Evolutionary conservation across 805 yeast species (phyloP).

Genomic region (Cyberlindnera nakhonratchasimensis): DNA sequence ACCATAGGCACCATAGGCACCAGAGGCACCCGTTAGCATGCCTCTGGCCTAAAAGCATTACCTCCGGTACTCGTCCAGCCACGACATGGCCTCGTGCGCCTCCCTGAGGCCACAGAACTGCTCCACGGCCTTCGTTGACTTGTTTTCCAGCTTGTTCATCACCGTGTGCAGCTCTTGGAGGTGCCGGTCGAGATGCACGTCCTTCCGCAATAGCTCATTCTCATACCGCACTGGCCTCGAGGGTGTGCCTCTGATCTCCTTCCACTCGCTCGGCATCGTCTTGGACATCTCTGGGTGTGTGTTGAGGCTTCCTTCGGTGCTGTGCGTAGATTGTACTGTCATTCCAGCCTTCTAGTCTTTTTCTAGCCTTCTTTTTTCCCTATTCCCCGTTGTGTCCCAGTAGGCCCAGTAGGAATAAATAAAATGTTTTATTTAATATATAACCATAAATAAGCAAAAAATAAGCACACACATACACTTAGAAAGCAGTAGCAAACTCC

Average conservation of each 20-base stretch:
- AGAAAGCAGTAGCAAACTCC: constrained; percentile 13
- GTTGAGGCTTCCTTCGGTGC: no score
- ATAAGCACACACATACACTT: neutral
- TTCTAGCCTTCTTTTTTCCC: no score
- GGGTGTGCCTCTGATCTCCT: constrained; percentile 23
- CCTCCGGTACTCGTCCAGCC: constrained; percentile 20
- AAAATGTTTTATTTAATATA: no score
- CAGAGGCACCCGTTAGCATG: no score
- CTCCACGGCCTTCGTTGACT: constrained; percentile 10
- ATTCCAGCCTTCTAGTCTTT: no score
- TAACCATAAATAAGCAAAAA: neutral
- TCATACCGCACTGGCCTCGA: constrained; percentile 17
- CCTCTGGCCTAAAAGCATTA: no score
- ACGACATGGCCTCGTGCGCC: constrained; percentile 17
- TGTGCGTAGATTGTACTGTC: no score
- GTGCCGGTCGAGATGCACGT: constrained; percentile 18
- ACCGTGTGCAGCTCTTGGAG: constrained; percentile 16
- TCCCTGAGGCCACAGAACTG: constrained; percentile 11
- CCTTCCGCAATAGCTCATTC: constrained; percentile 14
- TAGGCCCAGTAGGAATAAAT: no score
- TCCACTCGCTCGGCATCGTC: no score
- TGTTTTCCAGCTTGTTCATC: constrained; percentile 26
- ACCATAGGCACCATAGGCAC: neutral
- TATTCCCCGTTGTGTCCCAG: no score
- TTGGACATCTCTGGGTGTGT: neutral